Base-by-base conservation (phyloP, 352 stramenopile genomes). In the Phytophthora litchii region DNA sequence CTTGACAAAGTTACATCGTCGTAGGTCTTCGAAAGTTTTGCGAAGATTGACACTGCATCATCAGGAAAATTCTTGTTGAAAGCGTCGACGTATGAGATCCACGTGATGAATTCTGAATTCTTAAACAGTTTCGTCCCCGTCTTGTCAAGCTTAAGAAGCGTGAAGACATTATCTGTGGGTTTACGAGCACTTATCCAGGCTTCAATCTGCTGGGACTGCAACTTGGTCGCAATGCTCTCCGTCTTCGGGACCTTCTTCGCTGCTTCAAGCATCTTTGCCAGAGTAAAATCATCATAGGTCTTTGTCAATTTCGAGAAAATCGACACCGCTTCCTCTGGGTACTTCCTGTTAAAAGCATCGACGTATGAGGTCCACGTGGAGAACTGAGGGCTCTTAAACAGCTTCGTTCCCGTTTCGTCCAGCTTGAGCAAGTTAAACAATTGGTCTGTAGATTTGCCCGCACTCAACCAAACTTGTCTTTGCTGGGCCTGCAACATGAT, bases 1-100 rank as follows among this genome's bases (percentile, higher is more conserved):
- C 32, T 35, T n/a, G 25, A 27, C 9, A 64, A 3, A 35, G n/a
- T n/a, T 8, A 1, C 31, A 13, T 47, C 20, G 9, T 16, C 27
- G 36, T 56, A 63, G 11, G 4, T 17, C n/a, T 42, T 54, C 21
- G 34, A 19, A 32, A 61, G 32, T 10, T 13, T 54, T n/a, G 20
- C 3, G 14, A 60, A 14, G 37, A 52, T 52, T 13, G 27, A 14
- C 20, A 13, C 17, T 17, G 4, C 45, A n/a, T 53, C 7, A 10
- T n/a, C 31, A n/a, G 31, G 31, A 31, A 31, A 31, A 31, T 8
- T 3, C 25, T 31, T 31, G 4, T 31, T 31, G 35, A 54, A 45
- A 23, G 3, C 21, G 8, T 54, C 23, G 6, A 45, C 23, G 21
- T 29, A 54, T 12, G 32, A 29, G 4, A 21, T 34, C 47, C 47